Percentiles rank a stretch among this genome's conserved stretches.
Evolutionary conservation across 495 filamentous ascomycete species (phyloP).

Genomic region (Tuber calosporum): DNA sequence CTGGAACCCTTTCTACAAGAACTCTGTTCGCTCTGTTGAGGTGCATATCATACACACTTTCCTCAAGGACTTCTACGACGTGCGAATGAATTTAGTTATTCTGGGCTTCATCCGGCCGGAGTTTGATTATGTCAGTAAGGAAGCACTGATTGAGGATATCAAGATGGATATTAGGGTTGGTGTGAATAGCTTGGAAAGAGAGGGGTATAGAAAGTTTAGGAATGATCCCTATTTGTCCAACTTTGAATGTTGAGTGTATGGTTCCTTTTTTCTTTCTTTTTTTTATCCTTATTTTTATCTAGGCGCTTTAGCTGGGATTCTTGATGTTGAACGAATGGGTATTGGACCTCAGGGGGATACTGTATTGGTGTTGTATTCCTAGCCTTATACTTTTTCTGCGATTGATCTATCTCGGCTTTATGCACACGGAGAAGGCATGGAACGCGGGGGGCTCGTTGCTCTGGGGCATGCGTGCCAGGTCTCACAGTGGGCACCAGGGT

Average conservation of each 20-base stretch:
- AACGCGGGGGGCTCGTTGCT: background rate
- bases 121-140: conserved; percentile 74
- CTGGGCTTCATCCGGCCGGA: conserved; percentile 85
- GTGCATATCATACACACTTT: conserved; percentile 80
- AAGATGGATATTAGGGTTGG: conserved; percentile 79
- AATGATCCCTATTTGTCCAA: conserved; percentile 45
- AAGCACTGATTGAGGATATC: conserved; percentile 82
- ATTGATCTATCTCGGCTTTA: background rate
- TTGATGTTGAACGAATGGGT: background rate
- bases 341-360: background rate
- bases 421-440: background rate
- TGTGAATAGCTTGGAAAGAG: conserved; percentile 60
- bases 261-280: background rate
- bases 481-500: background rate
- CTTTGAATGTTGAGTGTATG: conserved; percentile 10
- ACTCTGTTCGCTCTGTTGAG: conserved; percentile 72
- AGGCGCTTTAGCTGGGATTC: background rate
- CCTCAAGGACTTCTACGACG: conserved; percentile 73
- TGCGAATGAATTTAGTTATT: conserved; percentile 66
- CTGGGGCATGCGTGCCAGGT: background rate
- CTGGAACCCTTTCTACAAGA: conserved; percentile 94
- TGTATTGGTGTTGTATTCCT: background rate
- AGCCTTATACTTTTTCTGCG: background rate
- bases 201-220: conserved; percentile 56
- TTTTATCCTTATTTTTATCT: background rate